Evolutionary conservation across 1,284 basidiomycete species (phyloP).

Genomic region (Ganoderma lucidum): DNA sequence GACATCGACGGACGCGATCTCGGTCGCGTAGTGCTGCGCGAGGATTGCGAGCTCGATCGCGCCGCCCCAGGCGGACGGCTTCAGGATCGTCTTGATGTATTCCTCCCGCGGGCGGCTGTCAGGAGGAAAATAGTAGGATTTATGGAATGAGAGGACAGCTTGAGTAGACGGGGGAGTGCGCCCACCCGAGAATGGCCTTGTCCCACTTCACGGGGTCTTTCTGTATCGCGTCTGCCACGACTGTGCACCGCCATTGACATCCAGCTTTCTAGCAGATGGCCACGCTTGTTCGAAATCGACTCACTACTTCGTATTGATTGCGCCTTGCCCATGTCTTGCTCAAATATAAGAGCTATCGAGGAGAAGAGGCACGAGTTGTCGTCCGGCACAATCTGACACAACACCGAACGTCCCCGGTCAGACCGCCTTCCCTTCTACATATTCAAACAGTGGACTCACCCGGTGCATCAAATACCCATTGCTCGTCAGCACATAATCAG

Average conservation of each 20-base stretch:
- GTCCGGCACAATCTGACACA: slow-evolving; percentile 84
- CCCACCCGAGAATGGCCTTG: slow-evolving; percentile 86
- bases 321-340: slow-evolving; percentile 78
- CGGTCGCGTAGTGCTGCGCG: slow-evolving; percentile 80
- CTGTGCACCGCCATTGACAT: slow-evolving; percentile 47
- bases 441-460: slow-evolving; percentile 47
- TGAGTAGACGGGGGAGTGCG: slow-evolving; percentile 16
- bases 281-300: slow-evolving; percentile 28
- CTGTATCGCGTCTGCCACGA: slow-evolving; percentile 83
- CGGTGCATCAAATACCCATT: slow-evolving; percentile 75
- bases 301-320: slow-evolving; percentile 71
- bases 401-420: neutral
- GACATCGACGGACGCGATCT: slow-evolving; percentile 91
- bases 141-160: slow-evolving; percentile 12
- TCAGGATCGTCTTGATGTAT: slow-evolving; percentile 85
- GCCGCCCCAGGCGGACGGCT: slow-evolving; percentile 89
- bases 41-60: slow-evolving; percentile 91
- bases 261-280: neutral
- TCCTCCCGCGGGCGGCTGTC: slow-evolving; percentile 71
- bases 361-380: slow-evolving; percentile 95
- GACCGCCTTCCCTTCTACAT: neutral
- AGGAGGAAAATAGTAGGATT: neutral
- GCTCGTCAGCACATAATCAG: slow-evolving; percentile 66
- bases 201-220: slow-evolving; percentile 76
- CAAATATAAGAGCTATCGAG: slow-evolving; percentile 84